Evolutionary conservation across 2,329 filamentous ascomycete species (phyloP).

Genomic region (Bipolaris cookei): DNA sequence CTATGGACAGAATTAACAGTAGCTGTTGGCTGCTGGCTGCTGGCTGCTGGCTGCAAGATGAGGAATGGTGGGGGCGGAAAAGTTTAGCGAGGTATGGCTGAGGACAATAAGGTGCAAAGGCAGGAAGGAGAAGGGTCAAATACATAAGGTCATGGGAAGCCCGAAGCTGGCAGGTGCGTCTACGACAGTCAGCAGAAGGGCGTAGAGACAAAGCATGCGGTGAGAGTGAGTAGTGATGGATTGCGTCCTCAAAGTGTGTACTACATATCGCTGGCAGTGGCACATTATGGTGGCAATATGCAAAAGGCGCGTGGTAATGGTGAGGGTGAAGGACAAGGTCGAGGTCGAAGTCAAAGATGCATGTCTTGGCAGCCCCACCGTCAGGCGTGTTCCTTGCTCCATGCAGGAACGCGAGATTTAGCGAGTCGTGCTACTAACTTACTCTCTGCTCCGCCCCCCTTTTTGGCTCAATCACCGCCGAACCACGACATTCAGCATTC

Average conservation of each 20-base stretch:
- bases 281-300: neutral
- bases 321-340: neutral
- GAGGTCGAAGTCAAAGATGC: slow-evolving; percentile 7
- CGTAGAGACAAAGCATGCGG: neutral
- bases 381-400: neutral
- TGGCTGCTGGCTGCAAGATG: no score
- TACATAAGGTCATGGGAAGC: slow-evolving; percentile 5
- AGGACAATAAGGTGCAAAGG: no score
- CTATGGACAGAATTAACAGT: no score
- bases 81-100: no score
- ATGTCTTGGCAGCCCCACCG: slow-evolving; percentile 3
- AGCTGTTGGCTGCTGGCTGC: no score
- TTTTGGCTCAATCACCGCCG: neutral
- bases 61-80: neutral
- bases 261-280: neutral
- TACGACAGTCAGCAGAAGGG: neutral
- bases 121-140: neutral
- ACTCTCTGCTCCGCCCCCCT: neutral
- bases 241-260: neutral
- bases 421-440: neutral
- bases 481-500: neutral
- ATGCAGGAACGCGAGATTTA: slow-evolving; percentile 20
- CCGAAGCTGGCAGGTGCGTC: neutral
- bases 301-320: neutral
- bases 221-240: slow-evolving; percentile 5